These are phyloP conservation scores for Talaromyces marneffei DNA, from an alignment of 2,329 filamentous ascomycete genomes.

Conservation along the genomic window DNA sequence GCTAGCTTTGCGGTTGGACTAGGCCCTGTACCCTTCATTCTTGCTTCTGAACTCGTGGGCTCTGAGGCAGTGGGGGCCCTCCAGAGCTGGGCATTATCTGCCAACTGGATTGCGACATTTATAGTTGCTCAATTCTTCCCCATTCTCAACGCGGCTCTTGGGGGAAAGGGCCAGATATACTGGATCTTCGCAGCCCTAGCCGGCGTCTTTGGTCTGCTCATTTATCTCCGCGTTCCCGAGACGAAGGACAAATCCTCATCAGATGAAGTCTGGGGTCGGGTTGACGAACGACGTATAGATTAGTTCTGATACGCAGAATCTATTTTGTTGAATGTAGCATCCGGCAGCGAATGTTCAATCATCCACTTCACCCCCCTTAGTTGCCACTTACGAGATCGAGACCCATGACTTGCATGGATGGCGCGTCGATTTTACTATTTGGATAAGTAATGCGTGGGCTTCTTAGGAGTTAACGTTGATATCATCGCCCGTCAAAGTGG, in stretches of 20 bases:
- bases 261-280: slow-evolving; percentile 85
- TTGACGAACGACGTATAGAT: slow-evolving; percentile 24
- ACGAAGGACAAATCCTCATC: slow-evolving; percentile 77
- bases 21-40: slow-evolving; percentile 89
- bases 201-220: slow-evolving; percentile 62
- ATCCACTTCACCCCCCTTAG: background rate
- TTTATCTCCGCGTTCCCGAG: slow-evolving; percentile 72
- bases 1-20: slow-evolving; percentile 84
- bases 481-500: background rate
- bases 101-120: slow-evolving; percentile 88
- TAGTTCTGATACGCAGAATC: background rate
- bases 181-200: slow-evolving; percentile 83
- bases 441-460: no score
- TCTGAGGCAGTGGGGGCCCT: slow-evolving; percentile 86
- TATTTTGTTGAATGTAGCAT: background rate
- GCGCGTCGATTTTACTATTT: no score
- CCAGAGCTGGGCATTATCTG: slow-evolving; percentile 79
- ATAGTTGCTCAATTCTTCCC: slow-evolving; percentile 94
- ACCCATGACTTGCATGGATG: no score
- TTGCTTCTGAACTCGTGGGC: slow-evolving; percentile 83
- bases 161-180: slow-evolving; percentile 76
- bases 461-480: background rate
- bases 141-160: slow-evolving; percentile 69
- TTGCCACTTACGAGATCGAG: no score
- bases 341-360: no score